Evolutionary conservation across 345 rosid genomes (phyloP), one percentile per base, ranked within the genome.

Genomic region (Dovyalis caffra): DNA sequence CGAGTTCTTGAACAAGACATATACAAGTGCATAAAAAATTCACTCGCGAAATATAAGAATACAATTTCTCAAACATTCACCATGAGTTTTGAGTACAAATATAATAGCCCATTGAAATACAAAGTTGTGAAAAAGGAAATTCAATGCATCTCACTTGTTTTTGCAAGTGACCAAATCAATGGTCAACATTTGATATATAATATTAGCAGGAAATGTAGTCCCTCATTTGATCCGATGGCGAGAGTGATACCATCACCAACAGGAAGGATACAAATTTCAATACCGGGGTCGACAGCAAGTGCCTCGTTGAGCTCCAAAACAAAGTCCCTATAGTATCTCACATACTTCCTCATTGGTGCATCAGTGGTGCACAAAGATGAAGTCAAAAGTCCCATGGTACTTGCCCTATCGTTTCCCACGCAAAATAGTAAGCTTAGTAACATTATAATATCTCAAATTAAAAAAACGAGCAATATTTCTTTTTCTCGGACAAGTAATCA

Each of bases 191-290:
- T 21, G 2, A 25, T 6, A 60, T 5, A 35, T n/a, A n/a, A n/a
- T n/a, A n/a, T n/a, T n/a, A n/a, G 8, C 25, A 1, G 7, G 6
- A 2, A 35, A n/a, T 2, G n/a, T 8, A 40, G 7, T 21, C 4
- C 6, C 2, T 69, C 64, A 92, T 25, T 79, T 85, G 79, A 95
- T 79, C 82, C 97, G 88, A 80, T 96, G 98, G 92, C 97, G 72
- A 95, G 83, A 33, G 98, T 95, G 90, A 95, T 86, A 11, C 99
- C 99, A 81, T 95, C 98, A 10, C 98, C 97, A 10, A 93, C 96
- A 0, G 98, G 94, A 3, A 95, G 98, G 97, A 88, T 89, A 57
- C 98, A 95, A 76, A 93, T 93, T 86, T 95, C 99, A 14, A 91
- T 93, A 90, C 96, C 81, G 8, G 97, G 97, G 88, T 93, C 99